Conservation (phyloP, 495 filamentous ascomycete genomes). For the Annulohypoxylon maeteangense region DNA sequence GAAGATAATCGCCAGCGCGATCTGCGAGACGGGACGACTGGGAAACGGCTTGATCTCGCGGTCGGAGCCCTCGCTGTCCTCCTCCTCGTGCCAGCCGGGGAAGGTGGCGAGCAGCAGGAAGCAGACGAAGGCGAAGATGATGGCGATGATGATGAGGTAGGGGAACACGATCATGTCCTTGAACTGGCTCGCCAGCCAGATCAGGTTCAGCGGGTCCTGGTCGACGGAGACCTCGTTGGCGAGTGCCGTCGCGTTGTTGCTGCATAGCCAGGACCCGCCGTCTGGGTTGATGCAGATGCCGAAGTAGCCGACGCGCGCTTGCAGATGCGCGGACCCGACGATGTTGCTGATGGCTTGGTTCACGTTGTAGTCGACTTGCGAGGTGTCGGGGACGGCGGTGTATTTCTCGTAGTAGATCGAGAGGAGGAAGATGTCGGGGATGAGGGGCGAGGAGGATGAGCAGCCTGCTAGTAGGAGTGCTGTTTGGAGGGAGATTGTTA, state of each 20-base stretch:
- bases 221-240: constrained; percentile 74
- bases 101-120: constrained; percentile 81
- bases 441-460: constrained; percentile 78
- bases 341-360: constrained; percentile 79
- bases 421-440: constrained; percentile 83
- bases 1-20: constrained; percentile 82
- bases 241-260: constrained; percentile 79
- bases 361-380: constrained; percentile 88
- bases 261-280: constrained; percentile 76
- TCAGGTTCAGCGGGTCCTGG: constrained; percentile 81
- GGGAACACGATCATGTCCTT: constrained; percentile 85
- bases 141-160: constrained; percentile 83
- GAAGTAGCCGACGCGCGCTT: constrained; percentile 69
- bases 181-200: constrained; percentile 82
- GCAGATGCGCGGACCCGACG: constrained; percentile 71
- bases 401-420: constrained; percentile 77
- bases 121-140: constrained; percentile 81
- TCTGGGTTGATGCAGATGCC: constrained; percentile 81
- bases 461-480: constrained; percentile 83
- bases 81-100: constrained; percentile 83
- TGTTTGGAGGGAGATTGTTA: constrained; percentile 47
- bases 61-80: constrained; percentile 70
- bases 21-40: constrained; percentile 75
- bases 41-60: constrained; percentile 84
- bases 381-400: constrained; percentile 70